These are phyloP conservation scores for Xerocomellus intermedius DNA, from an alignment of 768 basidiomycete species.

Conservation along the genomic window DNA sequence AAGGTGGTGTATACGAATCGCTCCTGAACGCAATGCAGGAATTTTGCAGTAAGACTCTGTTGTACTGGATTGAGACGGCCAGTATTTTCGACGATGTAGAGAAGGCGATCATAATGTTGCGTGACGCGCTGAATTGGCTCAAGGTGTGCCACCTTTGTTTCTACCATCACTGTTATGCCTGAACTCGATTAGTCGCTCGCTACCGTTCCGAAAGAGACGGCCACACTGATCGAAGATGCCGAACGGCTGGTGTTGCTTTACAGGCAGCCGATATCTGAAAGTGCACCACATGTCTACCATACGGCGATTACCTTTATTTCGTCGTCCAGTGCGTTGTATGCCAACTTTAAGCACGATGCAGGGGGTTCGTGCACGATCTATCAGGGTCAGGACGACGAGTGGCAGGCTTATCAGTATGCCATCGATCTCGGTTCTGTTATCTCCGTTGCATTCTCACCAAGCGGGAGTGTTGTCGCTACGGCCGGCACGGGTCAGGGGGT, in stretches of 20 bases:
- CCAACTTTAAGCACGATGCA: constrained; percentile 13
- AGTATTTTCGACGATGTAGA: constrained; percentile 13
- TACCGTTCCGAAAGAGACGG: not conserved
- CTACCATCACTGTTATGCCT: not conserved
- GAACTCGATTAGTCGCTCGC: not conserved
- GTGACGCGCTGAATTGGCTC: constrained; percentile 7
- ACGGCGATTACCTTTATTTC: constrained; percentile 9
- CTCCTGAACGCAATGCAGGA: constrained; percentile 7
- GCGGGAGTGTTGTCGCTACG: constrained; percentile 8
- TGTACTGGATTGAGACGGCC: constrained; percentile 16
- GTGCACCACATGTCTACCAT: constrained; percentile 15
- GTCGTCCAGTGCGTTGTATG: constrained; percentile 5
- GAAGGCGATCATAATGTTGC: constrained; percentile 11
- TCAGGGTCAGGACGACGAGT: not conserved
- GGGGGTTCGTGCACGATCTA: not conserved
- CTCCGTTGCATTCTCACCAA: constrained; percentile 16
- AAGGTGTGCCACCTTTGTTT: constrained; percentile 2
- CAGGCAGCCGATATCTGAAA: constrained; percentile 9
- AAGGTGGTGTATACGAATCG: constrained; percentile 1
- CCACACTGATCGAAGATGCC: constrained; percentile 8
- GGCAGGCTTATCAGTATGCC: constrained; percentile 3
- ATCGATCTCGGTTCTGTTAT: constrained; percentile 1
- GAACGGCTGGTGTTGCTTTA: constrained; percentile 14
- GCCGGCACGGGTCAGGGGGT: constrained; percentile 9
- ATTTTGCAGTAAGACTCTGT: not conserved